Base-by-base conservation (phyloP, 805 yeast genomes). In the Cyberlindnera petersonii region DNA sequence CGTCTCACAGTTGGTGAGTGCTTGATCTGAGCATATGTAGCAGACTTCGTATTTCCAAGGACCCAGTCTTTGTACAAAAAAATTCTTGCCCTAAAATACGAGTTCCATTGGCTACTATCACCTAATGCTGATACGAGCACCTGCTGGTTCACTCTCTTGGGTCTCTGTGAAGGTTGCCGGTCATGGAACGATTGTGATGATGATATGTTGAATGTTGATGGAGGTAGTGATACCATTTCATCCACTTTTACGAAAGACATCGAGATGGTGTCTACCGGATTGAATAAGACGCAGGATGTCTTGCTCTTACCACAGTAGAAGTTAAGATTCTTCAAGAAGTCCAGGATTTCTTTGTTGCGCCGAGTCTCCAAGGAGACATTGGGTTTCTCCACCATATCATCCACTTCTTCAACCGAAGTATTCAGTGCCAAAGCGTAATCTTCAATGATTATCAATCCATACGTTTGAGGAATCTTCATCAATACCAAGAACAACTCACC, bases 61-160 rank as follows among this genome's bases (percentile, higher is more conserved):
- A 27, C 19, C 55, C 53, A 54, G 30, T 55, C 60, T 29, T 39
- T 52, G 30, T 54, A 55, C 5, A 54, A 29, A 37, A 47, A 28
- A 5, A 55, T 21, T 24, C 58, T 29, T 15, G 55, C 51, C 16
- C 51, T 29, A 7, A 55, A 29, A 24, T 35, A 38, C 0, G 42
- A 28, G 11, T 26, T 26, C 58, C 58, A 54, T 1, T 43, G 33
- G 6, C 47, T 46, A 28, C 49, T 44, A 7, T 49, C 48, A 2
- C 56, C 55, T 17, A 55, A 31, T 5, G 50, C 37, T 2, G 56
- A 49, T 1, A 38, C 43, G 22, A 55, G 39, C 4, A 55, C 23
- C 29, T 46, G 53, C 31, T 54, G 58, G 32, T 50, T 35, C 24
- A 39, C 16, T 4, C 41, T 35, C 26, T 43, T 44, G 1, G 48